phyloP scores from a whole-genome alignment of 805 yeast genomes.

The Sugiyamaella qingdaonensis region DNA sequence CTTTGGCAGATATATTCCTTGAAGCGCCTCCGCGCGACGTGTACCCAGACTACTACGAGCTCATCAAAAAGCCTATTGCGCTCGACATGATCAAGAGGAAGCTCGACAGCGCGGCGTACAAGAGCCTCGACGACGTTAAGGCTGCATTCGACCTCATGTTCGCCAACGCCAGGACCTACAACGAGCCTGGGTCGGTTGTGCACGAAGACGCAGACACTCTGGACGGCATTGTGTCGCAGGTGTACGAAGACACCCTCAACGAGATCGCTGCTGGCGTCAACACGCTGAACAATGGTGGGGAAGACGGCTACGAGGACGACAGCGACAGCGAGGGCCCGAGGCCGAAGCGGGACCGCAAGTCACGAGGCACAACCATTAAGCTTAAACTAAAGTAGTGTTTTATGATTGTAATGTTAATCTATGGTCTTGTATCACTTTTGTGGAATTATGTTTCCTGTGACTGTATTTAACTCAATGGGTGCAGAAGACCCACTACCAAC shows the following conservation, averaged over 20 bases:
- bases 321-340: background rate
- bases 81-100: slow-evolving; percentile 49
- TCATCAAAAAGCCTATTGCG: slow-evolving; percentile 59
- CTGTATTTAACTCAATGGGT: background rate
- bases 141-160: slow-evolving; percentile 54
- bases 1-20: slow-evolving; percentile 42
- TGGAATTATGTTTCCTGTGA: background rate
- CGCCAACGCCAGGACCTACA: slow-evolving; percentile 62
- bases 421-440: background rate
- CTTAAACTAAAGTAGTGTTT: background rate
- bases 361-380: background rate
- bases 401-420: background rate
- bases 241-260: slow-evolving; percentile 3
- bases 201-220: slow-evolving; percentile 49
- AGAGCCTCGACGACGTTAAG: slow-evolving; percentile 44
- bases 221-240: slow-evolving; percentile 4
- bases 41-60: slow-evolving; percentile 80
- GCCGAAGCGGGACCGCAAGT: slow-evolving; percentile 1
- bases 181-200: slow-evolving; percentile 63
- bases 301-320: background rate
- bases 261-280: slow-evolving; percentile 1
- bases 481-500: background rate
- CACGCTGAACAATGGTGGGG: background rate
- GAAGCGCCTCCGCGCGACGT: slow-evolving; percentile 65
- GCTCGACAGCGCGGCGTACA: slow-evolving; percentile 37